Evolutionary conservation across 75 land plant species (phyloP).

Genomic region (Selaginella tamariscina): DNA sequence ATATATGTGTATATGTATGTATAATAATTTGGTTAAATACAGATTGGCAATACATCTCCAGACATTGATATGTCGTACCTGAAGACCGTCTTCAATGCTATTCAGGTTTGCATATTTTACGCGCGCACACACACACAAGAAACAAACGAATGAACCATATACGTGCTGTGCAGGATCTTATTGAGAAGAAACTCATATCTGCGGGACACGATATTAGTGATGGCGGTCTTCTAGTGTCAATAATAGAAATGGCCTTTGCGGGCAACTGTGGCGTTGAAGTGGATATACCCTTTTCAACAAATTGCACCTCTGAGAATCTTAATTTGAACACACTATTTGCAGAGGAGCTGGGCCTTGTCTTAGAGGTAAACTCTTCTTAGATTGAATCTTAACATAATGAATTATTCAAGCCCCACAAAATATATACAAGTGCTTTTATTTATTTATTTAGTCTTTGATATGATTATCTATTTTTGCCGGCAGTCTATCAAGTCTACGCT

Average conservation of each 20-base stretch:
- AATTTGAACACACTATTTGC: slow-evolving; percentile 55
- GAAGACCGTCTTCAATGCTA: slow-evolving; percentile 48
- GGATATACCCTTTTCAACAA: slow-evolving; percentile 30
- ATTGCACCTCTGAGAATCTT: not conserved
- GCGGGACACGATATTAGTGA: slow-evolving; percentile 96
- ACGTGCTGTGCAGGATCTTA: slow-evolving; percentile 25
- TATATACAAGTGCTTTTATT: not conserved
- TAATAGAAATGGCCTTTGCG: slow-evolving; percentile 94
- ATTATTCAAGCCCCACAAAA: no score
- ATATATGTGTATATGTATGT: not conserved
- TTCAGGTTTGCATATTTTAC: no score
- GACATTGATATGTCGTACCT: slow-evolving; percentile 77
- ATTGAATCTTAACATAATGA: no score
- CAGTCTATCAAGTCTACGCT: no score
- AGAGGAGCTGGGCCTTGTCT: slow-evolving; percentile 80
- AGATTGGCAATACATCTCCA: slow-evolving; percentile 65
- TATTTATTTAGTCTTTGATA: no score
- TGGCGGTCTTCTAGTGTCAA: slow-evolving; percentile 65
- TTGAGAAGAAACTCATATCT: slow-evolving; percentile 51
- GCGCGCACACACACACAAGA: no score
- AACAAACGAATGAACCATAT: no score
- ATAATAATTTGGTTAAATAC: slow-evolving; percentile 8
- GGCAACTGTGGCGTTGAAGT: slow-evolving; percentile 76
- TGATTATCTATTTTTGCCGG: no score
- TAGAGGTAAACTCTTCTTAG: slow-evolving; percentile 44